Conservation (phyloP, 2,329 filamentous ascomycete species). For the Claviceps sorghi region DNA sequence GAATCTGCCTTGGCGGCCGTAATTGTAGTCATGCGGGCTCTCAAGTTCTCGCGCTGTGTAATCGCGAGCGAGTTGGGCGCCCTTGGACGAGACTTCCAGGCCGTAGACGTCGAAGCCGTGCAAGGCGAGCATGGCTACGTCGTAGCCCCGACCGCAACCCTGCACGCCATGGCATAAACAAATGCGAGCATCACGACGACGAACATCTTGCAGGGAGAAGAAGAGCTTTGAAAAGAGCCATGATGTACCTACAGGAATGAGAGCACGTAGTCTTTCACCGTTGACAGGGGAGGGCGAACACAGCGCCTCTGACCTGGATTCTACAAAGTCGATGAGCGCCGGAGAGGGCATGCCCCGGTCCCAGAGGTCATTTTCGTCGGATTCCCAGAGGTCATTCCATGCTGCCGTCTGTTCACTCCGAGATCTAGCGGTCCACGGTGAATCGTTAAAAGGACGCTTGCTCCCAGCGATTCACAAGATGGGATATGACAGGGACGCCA, state of each 20-base stretch:
- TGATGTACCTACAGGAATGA: neutral
- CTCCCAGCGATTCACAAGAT: neutral
- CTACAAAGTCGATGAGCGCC: neutral
- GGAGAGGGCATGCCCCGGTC: conserved; percentile 1
- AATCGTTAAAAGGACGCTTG: neutral
- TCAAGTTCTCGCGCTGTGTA: neutral
- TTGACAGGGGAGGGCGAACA: neutral
- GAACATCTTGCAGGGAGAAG: neutral
- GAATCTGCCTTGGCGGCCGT: neutral
- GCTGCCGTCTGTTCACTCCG: conserved; percentile 1
- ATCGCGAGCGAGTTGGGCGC: conserved; percentile 1
- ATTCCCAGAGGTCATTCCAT: conserved; percentile 4
- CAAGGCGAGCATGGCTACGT: conserved; percentile 4
- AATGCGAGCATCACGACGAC: neutral
- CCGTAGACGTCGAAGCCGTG: neutral
- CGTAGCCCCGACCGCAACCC: neutral
- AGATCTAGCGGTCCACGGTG: neutral
- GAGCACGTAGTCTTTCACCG: neutral
- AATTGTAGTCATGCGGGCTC: neutral
- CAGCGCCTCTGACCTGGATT: neutral
- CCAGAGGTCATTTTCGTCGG: conserved; percentile 4
- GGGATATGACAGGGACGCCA: neutral
- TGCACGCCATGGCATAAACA: neutral
- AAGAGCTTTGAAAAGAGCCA: neutral
- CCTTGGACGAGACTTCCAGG: conserved; percentile 4